Conservation (phyloP, 2,329 filamentous ascomycete species). For the Phyllosticta citribraziliensis region DNA sequence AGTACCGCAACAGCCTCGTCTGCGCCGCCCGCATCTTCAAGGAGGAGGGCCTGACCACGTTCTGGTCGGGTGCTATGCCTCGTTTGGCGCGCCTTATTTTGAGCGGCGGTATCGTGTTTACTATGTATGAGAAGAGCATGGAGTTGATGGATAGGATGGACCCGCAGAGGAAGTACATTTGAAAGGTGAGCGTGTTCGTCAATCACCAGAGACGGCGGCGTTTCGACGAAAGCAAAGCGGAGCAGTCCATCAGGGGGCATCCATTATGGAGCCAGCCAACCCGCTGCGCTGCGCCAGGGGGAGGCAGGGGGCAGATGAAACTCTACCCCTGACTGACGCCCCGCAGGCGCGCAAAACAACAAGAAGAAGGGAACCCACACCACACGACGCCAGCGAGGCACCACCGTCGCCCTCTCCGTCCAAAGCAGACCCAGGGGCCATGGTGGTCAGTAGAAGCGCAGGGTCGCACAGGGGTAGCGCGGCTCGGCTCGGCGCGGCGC, state of each 20-base stretch:
- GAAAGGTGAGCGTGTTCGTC: not conserved
- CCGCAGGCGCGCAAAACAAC: no score
- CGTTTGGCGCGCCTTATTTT: constrained; percentile 74
- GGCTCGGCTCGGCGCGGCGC: no score
- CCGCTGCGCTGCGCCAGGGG: no score
- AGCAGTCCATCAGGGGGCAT: not conserved
- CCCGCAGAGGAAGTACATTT: constrained; percentile 59
- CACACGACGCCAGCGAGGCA: no score
- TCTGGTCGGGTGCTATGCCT: constrained; percentile 90
- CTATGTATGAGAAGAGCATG: constrained; percentile 79
- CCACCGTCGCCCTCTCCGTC: no score
- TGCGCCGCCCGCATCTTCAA: constrained; percentile 78
- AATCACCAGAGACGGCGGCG: not conserved
- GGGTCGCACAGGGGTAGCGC: no score
- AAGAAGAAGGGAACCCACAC: no score
- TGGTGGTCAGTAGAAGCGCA: no score
- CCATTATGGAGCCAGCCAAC: no score
- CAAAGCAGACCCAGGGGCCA: no score
- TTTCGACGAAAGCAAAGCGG: not conserved
- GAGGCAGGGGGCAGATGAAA: no score
- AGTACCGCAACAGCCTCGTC: constrained; percentile 80
- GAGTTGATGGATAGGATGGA: constrained; percentile 72
- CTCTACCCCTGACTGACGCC: no score
- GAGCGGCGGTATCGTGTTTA: constrained; percentile 95
- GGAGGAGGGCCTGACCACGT: constrained; percentile 79